Conservation (phyloP, 2,329 filamentous ascomycete genomes). For the Fusarium guadeloupense region DNA sequence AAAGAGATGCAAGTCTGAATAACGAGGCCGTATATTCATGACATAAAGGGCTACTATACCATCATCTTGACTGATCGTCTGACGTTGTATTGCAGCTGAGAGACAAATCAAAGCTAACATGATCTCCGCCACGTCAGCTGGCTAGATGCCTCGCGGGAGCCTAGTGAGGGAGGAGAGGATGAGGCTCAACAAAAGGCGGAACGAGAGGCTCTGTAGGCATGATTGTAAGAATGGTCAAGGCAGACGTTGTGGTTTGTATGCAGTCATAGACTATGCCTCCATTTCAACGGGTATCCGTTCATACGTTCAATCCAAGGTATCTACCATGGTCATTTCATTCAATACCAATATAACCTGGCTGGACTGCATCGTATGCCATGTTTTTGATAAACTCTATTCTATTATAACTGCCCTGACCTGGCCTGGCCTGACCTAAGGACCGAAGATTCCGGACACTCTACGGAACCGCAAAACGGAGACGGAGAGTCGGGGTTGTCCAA, state of each 20-base stretch:
- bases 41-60: neutral
- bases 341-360: neutral
- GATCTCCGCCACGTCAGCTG: constrained; percentile 36
- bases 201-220: constrained; percentile 2
- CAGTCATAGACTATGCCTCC: no score
- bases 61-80: constrained; percentile 14
- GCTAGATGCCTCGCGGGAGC: constrained; percentile 15
- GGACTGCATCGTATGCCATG: constrained; percentile 5
- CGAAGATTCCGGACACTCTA: constrained; percentile 4
- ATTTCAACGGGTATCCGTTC: no score
- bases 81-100: constrained; percentile 27
- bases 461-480: constrained; percentile 7
- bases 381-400: constrained; percentile 26
- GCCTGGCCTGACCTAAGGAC: no score
- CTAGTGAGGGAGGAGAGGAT: constrained; percentile 6
- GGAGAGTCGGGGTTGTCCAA: neutral
- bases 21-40: constrained; percentile 18
- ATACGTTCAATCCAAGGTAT: neutral
- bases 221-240: no score
- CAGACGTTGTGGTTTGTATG: no score
- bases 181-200: constrained; percentile 34
- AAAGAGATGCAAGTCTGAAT: neutral
- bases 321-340: constrained; percentile 1
- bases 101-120: constrained; percentile 8
- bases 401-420: constrained; percentile 12